phyloP scores from a whole-genome alignment of 2,329 filamentous ascomycete genomes.

The Fusarium napiforme region DNA sequence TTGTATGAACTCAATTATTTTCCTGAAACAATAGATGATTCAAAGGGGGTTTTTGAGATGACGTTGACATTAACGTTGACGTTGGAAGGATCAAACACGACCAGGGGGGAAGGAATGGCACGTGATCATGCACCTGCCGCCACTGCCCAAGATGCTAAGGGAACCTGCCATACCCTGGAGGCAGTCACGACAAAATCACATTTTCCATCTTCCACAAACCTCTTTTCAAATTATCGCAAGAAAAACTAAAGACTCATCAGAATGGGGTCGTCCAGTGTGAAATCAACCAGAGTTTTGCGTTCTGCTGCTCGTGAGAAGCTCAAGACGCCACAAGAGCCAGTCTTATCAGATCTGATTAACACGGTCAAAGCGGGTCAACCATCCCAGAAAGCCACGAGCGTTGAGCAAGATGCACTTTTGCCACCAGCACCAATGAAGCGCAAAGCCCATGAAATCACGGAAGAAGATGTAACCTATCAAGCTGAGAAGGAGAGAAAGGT shows the following conservation, averaged over 20 bases:
- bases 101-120: neutral
- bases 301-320: neutral
- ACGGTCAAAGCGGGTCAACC: constrained; percentile 4
- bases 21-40: neutral
- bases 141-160: neutral
- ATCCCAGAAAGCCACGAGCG: constrained; percentile 9
- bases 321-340: constrained; percentile 4
- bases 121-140: constrained; percentile 20
- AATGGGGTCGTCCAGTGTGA: constrained; percentile 12
- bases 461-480: neutral
- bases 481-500: constrained; percentile 17
- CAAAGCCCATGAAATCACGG: constrained; percentile 1
- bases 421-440: constrained; percentile 31
- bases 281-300: neutral
- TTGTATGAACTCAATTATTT: neutral
- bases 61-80: neutral
- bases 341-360: neutral
- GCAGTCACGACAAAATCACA: neutral
- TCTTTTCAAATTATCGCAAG: neutral
- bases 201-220: neutral
- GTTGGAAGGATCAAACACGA: neutral
- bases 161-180: constrained; percentile 22
- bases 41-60: neutral
- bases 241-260: neutral
- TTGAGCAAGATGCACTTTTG: neutral